A percentile compares a stretch with the other conserved stretches of the same genome.
phyloP scores from a whole-genome alignment of 2,329 filamentous ascomycete genomes.

The Xylariaceae sp. region DNA sequence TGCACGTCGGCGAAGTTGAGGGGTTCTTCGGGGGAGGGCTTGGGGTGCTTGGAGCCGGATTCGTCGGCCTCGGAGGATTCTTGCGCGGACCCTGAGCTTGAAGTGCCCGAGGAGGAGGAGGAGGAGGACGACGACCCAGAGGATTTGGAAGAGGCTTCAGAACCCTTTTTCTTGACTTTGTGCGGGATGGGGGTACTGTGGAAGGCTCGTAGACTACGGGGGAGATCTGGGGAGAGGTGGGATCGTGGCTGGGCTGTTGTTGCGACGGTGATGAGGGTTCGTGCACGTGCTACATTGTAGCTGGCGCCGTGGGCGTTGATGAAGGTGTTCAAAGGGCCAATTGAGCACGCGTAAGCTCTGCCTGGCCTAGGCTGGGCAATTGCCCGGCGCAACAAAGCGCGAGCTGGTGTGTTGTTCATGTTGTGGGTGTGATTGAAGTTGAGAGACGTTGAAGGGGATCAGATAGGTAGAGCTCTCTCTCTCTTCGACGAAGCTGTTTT shows the following conservation, averaged over 20 bases:
- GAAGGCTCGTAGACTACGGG: conserved; percentile 1
- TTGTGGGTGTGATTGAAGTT: neutral
- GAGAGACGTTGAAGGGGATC: neutral
- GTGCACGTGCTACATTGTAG: conserved; percentile 17
- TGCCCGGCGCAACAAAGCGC: conserved; percentile 18
- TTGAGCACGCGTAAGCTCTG: conserved; percentile 19
- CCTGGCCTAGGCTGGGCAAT: conserved; percentile 15
- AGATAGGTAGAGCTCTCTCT: neutral
- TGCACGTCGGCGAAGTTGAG: conserved; percentile 45
- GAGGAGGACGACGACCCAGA: too few relatives aligned
- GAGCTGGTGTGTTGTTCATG: conserved; percentile 21
- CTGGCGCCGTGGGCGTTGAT: conserved; percentile 8
- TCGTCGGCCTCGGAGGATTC: neutral
- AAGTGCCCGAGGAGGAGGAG: too few relatives aligned
- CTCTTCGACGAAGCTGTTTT: neutral
- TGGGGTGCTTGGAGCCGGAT: conserved; percentile 25
- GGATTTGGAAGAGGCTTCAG: too few relatives aligned
- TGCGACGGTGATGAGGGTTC: neutral
- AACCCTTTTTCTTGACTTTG: conserved; percentile 13
- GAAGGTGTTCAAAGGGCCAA: conserved; percentile 10
- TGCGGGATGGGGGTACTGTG: conserved; percentile 4
- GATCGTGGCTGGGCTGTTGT: neutral
- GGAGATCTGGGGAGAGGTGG: neutral
- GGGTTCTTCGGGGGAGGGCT: conserved; percentile 38
- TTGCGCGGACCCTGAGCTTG: too few relatives aligned